Evolutionary conservation across 139 green algal species (phyloP), one percentile per base, ranked within the genome.

Genomic region (Closterium sp.): DNA sequence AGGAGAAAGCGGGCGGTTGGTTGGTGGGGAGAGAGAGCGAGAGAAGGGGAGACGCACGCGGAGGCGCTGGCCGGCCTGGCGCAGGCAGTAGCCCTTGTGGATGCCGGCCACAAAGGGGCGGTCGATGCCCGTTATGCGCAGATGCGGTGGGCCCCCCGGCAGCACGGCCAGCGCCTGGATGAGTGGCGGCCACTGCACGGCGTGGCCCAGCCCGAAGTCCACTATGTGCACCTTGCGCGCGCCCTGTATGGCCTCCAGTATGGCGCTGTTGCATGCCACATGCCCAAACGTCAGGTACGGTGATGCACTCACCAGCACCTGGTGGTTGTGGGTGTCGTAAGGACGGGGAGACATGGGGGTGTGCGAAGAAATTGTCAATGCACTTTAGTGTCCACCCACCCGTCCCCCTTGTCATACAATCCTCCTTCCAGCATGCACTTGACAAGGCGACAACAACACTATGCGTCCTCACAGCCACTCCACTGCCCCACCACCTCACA

Each of bases 51-150:
- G 32, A 38, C 32, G 32, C 32, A 38, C 32, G 32, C 32, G 32
- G 32, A 38, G 32, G 21, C 86, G 85, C 86, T 92, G 79, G 21
- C 89, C 89, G 27, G 86, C 89, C 32, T 92, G 84, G 22, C 84
- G 27, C 31, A 92, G 89, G n/a, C 89, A 92, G 86, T 92, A 92
- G 11, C 32, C 79, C 24, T 42, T 70, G 24, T 88, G 85, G 84
- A 87, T 87, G n/a, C 84, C 84, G 28, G 84, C 84, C 89, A 86
- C n/a, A 24, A 30, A 28, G 9, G 62, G 87, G 29, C 28, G 28
- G n/a, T 93, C 90, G n/a, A 93, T 93, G 90, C 38, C 90, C 27
- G 90, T 93, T 4, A 93, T 70, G 62, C n/a, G 30, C 32, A 93
- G n/a, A 50, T 86, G 28, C 28, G 90, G 90, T 1, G 90, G 90